Percentiles rank a stretch among this genome's conserved stretches.
Evolutionary conservation across 495 filamentous ascomycete genomes (phyloP).

Genomic region (Jackrogersella multiformis): DNA sequence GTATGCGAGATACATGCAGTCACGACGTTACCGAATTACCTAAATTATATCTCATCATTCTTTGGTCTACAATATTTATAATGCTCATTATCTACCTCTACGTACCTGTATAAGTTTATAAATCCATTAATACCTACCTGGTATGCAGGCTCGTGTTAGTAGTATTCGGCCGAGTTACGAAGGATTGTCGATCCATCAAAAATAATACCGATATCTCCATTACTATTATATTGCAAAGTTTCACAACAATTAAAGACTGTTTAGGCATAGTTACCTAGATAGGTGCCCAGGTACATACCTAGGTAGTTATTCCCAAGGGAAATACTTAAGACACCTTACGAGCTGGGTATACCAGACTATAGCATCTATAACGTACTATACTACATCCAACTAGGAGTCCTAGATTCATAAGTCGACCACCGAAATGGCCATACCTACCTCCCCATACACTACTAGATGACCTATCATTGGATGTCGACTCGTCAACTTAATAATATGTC

Average conservation of each 20-base stretch:
- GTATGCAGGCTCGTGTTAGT: too few species aligned
- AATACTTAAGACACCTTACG: constrained; percentile 1
- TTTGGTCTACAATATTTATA: too few species aligned
- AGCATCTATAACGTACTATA: constrained; percentile 20
- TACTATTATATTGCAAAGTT: background rate
- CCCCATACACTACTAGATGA: constrained; percentile 17
- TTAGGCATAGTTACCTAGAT: background rate
- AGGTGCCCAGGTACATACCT: too few species aligned
- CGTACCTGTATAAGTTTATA: too few species aligned
- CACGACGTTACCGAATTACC: background rate
- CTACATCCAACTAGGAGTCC: constrained; percentile 2
- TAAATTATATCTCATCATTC: too few species aligned
- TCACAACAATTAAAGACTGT: background rate
- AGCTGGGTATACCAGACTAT: constrained; percentile 13
- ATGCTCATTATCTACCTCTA: background rate
- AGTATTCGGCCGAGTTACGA: constrained; percentile 17
- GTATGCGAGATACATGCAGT: constrained; percentile 16
- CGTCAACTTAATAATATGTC: constrained; percentile 17
- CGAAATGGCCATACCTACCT: constrained; percentile 37
- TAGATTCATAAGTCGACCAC: constrained; percentile 20
- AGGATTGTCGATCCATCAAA: too few species aligned
- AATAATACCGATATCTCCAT: constrained; percentile 4
- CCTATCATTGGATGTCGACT: constrained; percentile 18
- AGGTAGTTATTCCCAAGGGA: background rate
- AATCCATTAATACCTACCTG: too few species aligned